Percentiles rank a stretch among this genome's conserved stretches.
These are phyloP conservation scores for Boletus pseudo-olivaceus DNA, from an alignment of 768 basidiomycete genomes.

Conservation along the genomic window DNA sequence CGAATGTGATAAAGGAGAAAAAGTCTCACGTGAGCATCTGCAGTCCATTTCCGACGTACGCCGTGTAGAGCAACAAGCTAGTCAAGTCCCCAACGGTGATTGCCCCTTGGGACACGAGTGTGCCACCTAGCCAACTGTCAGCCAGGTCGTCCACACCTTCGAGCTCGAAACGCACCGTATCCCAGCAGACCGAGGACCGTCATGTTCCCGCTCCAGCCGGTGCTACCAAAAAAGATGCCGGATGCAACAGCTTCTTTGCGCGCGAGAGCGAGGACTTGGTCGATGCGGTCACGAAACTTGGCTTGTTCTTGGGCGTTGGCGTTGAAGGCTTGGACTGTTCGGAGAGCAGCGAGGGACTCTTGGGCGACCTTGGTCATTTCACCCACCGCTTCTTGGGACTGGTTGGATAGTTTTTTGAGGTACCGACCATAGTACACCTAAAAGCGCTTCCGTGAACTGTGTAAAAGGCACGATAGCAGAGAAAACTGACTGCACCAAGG, in stretches of 20 bases:
- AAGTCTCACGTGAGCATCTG: constrained; percentile 70
- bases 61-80: constrained; percentile 85
- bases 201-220: constrained; percentile 91
- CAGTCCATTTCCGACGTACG: constrained; percentile 79
- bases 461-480: not conserved
- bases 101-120: constrained; percentile 80
- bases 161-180: constrained; percentile 58
- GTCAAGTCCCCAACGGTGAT: constrained; percentile 93
- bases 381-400: constrained; percentile 92
- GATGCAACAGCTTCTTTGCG: constrained; percentile 86
- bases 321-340: constrained; percentile 91
- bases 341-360: constrained; percentile 82
- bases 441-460: constrained; percentile 2
- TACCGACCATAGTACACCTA: constrained; percentile 96
- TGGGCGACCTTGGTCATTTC: constrained; percentile 92
- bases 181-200: constrained; percentile 85
- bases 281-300: constrained; percentile 69
- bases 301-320: constrained; percentile 71
- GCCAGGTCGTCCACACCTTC: not conserved
- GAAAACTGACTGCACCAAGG: constrained; percentile 64
- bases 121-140: constrained; percentile 58
- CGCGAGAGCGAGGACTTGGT: constrained; percentile 67
- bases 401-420: constrained; percentile 83
- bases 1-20: not conserved
- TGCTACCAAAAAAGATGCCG: constrained; percentile 90